These are phyloP conservation scores for Physocladia obscura DNA, from an alignment of 192 early-diverging fungal genomes.

Conservation along the genomic window DNA sequence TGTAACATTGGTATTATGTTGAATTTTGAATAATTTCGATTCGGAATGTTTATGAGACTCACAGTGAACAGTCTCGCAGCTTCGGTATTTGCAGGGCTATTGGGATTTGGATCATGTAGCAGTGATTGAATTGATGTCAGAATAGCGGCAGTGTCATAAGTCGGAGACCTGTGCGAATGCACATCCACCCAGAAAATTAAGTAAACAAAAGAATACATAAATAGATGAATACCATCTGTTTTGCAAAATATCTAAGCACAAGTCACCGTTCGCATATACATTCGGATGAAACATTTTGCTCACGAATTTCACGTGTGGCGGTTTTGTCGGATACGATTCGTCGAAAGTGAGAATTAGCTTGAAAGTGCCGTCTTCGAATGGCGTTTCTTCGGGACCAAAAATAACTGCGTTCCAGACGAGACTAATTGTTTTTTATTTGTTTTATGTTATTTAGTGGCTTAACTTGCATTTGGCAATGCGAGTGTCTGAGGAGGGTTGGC, in stretches of 20 bases:
- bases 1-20: slow-evolving; percentile 31
- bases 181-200: not conserved
- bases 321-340: slow-evolving; percentile 97
- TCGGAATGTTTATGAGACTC: not conserved
- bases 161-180: slow-evolving; percentile 67
- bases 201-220: not conserved
- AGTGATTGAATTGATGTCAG: slow-evolving; percentile 94
- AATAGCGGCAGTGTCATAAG: slow-evolving; percentile 91
- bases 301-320: slow-evolving; percentile 91
- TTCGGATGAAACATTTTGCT: slow-evolving; percentile 98
- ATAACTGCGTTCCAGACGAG: slow-evolving; percentile 99
- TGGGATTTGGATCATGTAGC: slow-evolving; percentile 95
- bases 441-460: too few species aligned
- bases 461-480: not conserved
- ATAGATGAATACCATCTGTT: slow-evolving; percentile 75
- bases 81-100: slow-evolving; percentile 94
- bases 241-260: slow-evolving; percentile 97
- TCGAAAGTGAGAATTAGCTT: slow-evolving; percentile 92
- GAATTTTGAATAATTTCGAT: not conserved
- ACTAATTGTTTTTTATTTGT: too few species aligned
- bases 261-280: slow-evolving; percentile 92
- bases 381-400: slow-evolving; percentile 89
- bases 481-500: not conserved
- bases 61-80: slow-evolving; percentile 81
- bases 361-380: slow-evolving; percentile 96